Conservation (phyloP, 1,139 yeast species). For the Geotrichum siamense region DNA sequence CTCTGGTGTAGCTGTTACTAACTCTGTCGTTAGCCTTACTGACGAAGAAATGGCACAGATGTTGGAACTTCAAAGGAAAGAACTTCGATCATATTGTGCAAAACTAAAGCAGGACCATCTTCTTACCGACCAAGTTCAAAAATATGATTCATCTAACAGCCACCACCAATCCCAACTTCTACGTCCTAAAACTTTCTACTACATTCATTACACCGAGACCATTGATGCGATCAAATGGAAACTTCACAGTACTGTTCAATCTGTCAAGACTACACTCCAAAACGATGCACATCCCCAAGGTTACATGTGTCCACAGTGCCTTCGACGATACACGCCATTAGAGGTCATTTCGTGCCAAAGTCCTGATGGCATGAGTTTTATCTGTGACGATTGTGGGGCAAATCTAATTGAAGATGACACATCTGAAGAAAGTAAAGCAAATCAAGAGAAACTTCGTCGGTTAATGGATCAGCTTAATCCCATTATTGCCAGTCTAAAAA, state of each 20-base stretch:
- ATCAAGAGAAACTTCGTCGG: constrained; percentile 74
- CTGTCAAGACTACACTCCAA: constrained; percentile 72
- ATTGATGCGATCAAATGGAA: constrained; percentile 96
- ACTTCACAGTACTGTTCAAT: constrained; percentile 76
- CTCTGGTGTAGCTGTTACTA: no score
- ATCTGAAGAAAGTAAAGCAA: constrained; percentile 69
- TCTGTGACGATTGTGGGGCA: constrained; percentile 79
- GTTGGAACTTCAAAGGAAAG: constrained; percentile 79
- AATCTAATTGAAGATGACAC: constrained; percentile 79
- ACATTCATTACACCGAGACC: constrained; percentile 84
- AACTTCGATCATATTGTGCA: constrained; percentile 74
- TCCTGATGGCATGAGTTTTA: constrained; percentile 70
- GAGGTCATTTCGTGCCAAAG: constrained; percentile 81
- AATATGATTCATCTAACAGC: constrained; percentile 71
- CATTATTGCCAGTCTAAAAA: constrained; percentile 70
- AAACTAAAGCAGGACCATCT: constrained; percentile 77
- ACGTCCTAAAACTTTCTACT: constrained; percentile 67
- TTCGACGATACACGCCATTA: constrained; percentile 68
- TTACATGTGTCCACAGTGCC: constrained; percentile 81
- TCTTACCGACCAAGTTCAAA: constrained; percentile 41
- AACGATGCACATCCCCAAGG: constrained; percentile 86
- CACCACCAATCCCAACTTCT: constrained; percentile 52
- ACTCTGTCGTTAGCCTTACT: no score
- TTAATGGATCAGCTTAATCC: constrained; percentile 90
- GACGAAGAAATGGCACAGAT: constrained; percentile 85